Base-by-base conservation (phyloP, 2,329 filamentous ascomycete species). In the Phialophora verrucosa region DNA sequence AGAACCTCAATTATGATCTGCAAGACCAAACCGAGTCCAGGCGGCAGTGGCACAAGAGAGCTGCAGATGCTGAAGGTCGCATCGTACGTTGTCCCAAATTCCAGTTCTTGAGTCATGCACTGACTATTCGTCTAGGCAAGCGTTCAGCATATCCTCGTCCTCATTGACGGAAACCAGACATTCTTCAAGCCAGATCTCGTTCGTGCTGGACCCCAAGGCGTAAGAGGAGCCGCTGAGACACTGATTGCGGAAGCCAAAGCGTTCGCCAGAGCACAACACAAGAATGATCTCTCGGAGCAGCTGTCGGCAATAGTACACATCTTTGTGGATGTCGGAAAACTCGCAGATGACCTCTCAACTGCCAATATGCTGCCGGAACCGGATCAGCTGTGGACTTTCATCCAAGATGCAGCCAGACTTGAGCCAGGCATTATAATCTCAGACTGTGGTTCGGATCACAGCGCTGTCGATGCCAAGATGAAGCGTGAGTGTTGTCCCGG, bases 81-180 rank as follows among this genome's bases (percentile, higher is more conserved):
- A 55, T 67, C 29, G 67, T 67, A 51, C 27, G 67, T 59, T 42
- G n/a, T 58, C 20, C 51, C 29, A n/a, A 44, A 7, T 44, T 3
- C 17, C 38, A 8, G 17, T n/a, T 31, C 35, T 17, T 47, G 32
- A 27, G 17, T 20, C 51, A 4, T 25, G 10, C 20, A 51, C n/a
- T 44, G 60, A 58, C 56, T n/a, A 23, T 55, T 5, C 10, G 27
- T 32, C 17, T 50, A 68, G 66, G 59, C 66, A 42, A 65, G 61
- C 31, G 66, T 66, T 47, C 69, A 67, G 53, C 66, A 71, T 42
- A 10, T 71, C 56, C 59, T 71, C 27, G 51, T 66, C 44, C 65
- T 71, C 42, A 27, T 71, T 42, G 67, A 71, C 50, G 69, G 69
- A 12, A 70, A 69, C 38, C 63, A 69, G 25, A 62, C 64, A 42